Percentiles rank a stretch among this genome's conserved stretches.
These are phyloP conservation scores for Lumnitzera racemosa DNA, from an alignment of 345 rosid genomes.

Conservation along the genomic window DNA sequence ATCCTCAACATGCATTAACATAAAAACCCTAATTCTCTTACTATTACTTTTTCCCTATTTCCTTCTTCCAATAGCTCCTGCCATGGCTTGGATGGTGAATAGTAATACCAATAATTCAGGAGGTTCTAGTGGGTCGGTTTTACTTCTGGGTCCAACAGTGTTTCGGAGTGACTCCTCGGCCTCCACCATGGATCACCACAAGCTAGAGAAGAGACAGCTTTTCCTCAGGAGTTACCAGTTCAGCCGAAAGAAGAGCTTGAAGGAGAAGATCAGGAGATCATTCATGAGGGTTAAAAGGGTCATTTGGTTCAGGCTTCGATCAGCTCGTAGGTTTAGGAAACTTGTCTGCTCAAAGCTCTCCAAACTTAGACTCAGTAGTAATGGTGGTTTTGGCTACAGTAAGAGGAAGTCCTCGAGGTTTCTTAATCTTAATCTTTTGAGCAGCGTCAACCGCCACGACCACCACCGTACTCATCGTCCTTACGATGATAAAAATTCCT, in stretches of 20 bases:
- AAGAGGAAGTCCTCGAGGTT: conserved; percentile 30
- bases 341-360: conserved; percentile 43
- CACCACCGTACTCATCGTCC: background rate
- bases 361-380: conserved; percentile 33
- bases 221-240: conserved; percentile 79
- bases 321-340: conserved; percentile 33
- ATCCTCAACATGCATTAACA: too few species aligned
- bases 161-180: conserved; percentile 1
- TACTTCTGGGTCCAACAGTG: background rate
- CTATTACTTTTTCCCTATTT: too few species aligned
- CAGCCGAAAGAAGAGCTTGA: conserved; percentile 45
- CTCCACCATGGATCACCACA: background rate
- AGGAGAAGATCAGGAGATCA: conserved; percentile 42
- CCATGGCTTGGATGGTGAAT: too few species aligned
- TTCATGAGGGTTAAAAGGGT: conserved; percentile 45
- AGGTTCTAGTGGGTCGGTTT: background rate
- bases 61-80: too few species aligned
- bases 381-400: background rate
- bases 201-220: conserved; percentile 74
- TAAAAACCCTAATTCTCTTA: too few species aligned
- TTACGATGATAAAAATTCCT: conserved; percentile 1
- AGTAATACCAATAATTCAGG: too few species aligned
- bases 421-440: conserved; percentile 29
- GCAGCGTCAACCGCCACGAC: conserved; percentile 14
- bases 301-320: conserved; percentile 36